A percentile compares a stretch with the other conserved stretches of the same genome.
Conservation (phyloP, 495 filamentous ascomycete species). For the Coniosporium apollinis region DNA sequence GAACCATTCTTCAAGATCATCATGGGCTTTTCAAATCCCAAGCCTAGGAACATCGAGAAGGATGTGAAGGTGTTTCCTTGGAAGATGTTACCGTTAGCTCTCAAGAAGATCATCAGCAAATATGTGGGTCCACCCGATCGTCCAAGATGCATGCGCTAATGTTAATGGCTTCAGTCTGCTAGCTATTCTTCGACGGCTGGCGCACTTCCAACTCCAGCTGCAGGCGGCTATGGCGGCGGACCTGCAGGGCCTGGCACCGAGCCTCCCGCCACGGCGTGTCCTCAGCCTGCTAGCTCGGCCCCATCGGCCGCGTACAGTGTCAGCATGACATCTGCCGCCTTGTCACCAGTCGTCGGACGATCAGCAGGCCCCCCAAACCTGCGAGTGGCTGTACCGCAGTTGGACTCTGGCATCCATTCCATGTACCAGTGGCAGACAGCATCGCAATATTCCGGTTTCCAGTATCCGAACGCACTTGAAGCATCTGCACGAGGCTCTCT, state of each 20-base stretch:
- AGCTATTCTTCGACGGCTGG: conserved; percentile 28
- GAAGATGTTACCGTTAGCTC: conserved; percentile 61
- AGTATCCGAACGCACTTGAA: neutral
- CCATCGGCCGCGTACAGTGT: neutral
- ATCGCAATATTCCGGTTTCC: neutral
- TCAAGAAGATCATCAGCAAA: conserved; percentile 98
- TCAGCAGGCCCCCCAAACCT: neutral
- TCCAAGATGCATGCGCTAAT: neutral
- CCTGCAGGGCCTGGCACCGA: neutral
- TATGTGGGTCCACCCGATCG: conserved; percentile 46
- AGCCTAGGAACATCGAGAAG: conserved; percentile 95
- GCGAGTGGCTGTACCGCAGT: neutral
- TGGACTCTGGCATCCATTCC: no score
- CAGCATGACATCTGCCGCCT: neutral
- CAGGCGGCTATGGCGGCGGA: conserved; percentile 9
- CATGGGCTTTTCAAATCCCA: conserved; percentile 91
- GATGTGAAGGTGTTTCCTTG: conserved; percentile 97
- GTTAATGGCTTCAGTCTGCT: conserved; percentile 12
- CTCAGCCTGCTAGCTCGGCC: neutral
- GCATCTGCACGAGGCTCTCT: neutral
- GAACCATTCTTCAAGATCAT: conserved; percentile 97
- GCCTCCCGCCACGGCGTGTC: neutral
- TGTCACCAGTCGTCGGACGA: conserved; percentile 1
- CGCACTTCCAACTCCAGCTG: conserved; percentile 14
- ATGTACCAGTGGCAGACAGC: no score